Evolutionary conservation across 2,329 filamentous ascomycete genomes (phyloP).

Genomic region (Alternaria angustiovoidea): DNA sequence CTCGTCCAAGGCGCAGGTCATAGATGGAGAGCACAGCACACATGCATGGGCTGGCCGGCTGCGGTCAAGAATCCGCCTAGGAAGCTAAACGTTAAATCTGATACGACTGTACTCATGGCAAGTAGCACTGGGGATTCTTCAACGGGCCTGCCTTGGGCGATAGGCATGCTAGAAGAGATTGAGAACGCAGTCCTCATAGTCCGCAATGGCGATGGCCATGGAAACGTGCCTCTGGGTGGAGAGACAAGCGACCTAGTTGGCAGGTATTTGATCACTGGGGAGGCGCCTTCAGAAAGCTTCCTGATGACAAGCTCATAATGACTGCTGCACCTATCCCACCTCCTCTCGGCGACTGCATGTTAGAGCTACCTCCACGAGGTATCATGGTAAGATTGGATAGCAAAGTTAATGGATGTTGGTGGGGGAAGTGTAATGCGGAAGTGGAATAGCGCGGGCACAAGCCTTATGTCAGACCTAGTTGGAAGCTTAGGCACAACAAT

Average conservation of each 20-base stretch:
- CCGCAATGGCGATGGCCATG: slow-evolving; percentile 53
- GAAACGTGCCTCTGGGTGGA: slow-evolving; percentile 46
- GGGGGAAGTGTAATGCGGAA: no score
- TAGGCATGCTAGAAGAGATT: slow-evolving; percentile 35
- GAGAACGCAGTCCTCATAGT: slow-evolving; percentile 50
- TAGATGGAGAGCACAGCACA: slow-evolving; percentile 46
- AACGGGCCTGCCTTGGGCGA: slow-evolving; percentile 45
- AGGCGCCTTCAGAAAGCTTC: slow-evolving; percentile 7
- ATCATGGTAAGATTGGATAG: slow-evolving; percentile 11
- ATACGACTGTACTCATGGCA: slow-evolving; percentile 49
- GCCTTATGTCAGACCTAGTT: background rate
- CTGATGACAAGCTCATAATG: background rate
- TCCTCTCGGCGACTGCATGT: slow-evolving; percentile 12
- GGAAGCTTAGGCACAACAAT: background rate
- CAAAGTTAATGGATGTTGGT: background rate
- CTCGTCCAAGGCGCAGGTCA: slow-evolving; percentile 48
- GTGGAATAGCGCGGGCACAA: no score
- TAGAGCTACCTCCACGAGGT: slow-evolving; percentile 5
- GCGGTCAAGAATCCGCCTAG: slow-evolving; percentile 47
- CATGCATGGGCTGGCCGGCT: slow-evolving; percentile 55
- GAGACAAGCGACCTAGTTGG: slow-evolving; percentile 44
- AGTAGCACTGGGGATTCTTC: slow-evolving; percentile 53
- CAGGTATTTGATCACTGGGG: slow-evolving; percentile 45
- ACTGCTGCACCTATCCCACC: slow-evolving; percentile 1
- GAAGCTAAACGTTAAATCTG: slow-evolving; percentile 31